phyloP scores from a whole-genome alignment of 371 early-diverging fungal species.

The Lichtheimia ramosa region DNA sequence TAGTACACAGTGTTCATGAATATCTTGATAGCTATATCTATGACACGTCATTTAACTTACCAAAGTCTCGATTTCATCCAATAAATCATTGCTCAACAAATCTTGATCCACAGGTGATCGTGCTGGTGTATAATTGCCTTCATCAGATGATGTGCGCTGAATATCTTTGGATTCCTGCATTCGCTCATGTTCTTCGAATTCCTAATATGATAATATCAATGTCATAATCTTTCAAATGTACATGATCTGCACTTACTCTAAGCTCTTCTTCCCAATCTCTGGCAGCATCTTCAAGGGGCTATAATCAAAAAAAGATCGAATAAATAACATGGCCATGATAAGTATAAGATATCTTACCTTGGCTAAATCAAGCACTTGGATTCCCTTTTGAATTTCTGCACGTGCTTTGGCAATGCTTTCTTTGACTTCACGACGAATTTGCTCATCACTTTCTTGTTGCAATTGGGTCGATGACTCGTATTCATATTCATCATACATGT shows the following conservation, averaged over 20 bases:
- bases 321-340: neutral
- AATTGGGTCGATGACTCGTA: neutral
- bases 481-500: slow-evolving; percentile 15
- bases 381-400: slow-evolving; percentile 58
- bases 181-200: slow-evolving; percentile 39
- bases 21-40: neutral
- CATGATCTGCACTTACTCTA: slow-evolving; percentile 15
- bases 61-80: slow-evolving; percentile 34
- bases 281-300: slow-evolving; percentile 41
- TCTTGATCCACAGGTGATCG: slow-evolving; percentile 23
- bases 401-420: slow-evolving; percentile 65
- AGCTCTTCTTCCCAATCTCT: slow-evolving; percentile 41
- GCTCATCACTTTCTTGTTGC: slow-evolving; percentile 12
- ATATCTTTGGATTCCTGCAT: slow-evolving; percentile 23
- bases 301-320: neutral
- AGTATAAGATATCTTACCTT: slow-evolving; percentile 20
- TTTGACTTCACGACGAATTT: slow-evolving; percentile 44
- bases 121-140: slow-evolving; percentile 31
- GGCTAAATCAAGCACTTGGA: slow-evolving; percentile 50
- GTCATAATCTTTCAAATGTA: neutral
- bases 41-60: slow-evolving; percentile 5
- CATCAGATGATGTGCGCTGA: slow-evolving; percentile 32
- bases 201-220: slow-evolving; percentile 14
- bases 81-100: slow-evolving; percentile 21
- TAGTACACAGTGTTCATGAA: too few relatives aligned